Percentiles rank a stretch among this genome's conserved stretches.
Evolutionary conservation across 345 rosid species (phyloP).

Genomic region (Salix brachista): DNA sequence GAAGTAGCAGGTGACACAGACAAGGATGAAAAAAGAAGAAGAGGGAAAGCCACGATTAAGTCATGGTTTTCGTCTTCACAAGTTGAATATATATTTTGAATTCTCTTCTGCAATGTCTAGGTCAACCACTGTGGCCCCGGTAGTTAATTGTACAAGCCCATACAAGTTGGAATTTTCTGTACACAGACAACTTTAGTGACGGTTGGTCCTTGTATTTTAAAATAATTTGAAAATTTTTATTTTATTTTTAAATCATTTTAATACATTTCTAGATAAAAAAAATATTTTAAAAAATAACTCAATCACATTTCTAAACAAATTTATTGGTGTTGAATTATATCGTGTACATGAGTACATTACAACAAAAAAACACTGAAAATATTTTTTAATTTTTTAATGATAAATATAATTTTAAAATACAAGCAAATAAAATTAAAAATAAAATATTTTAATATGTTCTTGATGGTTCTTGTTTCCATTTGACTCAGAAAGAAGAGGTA

Average conservation of each 20-base stretch:
- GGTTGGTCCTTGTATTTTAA: no score
- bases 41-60: background rate
- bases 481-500: background rate
- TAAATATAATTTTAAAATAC: no score
- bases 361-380: no score
- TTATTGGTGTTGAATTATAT: no score
- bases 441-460: background rate
- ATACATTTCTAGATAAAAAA: no score
- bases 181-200: background rate
- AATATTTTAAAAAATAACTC: no score
- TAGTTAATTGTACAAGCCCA: background rate
- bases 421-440: no score
- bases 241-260: no score
- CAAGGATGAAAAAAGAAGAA: background rate
- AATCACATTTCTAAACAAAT: no score
- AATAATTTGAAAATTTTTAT: no score
- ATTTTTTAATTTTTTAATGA: no score
- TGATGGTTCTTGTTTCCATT: background rate
- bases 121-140: background rate
- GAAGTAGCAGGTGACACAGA: background rate
- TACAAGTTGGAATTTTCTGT: background rate
- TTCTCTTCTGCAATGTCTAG: background rate
- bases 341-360: no score
- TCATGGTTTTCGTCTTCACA: background rate
- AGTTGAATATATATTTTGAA: background rate